Base-by-base conservation (phyloP, 352 stramenopile genomes). In the Phytophthora podocarpi region DNA sequence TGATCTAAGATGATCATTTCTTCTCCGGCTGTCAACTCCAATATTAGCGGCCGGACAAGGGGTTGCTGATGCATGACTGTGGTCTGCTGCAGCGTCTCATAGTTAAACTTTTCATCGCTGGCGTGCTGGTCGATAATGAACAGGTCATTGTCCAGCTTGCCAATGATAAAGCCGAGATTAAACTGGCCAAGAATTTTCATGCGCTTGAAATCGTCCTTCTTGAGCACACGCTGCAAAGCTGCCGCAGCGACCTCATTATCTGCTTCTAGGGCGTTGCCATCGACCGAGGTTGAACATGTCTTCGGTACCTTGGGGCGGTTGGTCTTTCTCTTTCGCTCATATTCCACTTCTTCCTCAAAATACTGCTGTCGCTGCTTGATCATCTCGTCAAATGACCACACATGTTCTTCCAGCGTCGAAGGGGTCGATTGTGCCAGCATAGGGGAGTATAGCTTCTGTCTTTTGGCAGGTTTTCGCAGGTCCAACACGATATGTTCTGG, bases 91-190 rank as follows among this genome's bases (percentile, higher is more conserved):
- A 91, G 54, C 20, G 67, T 87, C 63, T 91, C 82, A 43, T 82
- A 91, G 67, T 95, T 78, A 74, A 90, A 78, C 52, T 88, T 87
- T 73, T 99, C 97, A 72, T 99, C 98, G 54, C 97, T 98, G 5
- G 97, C 97, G 67, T 99, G 97, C 76, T 99, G 97, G 75, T 99
- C 97, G n/a, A 99, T 86, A 62, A 99, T 99, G 83, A 97, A 99
- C 15, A 99, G 65, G 54, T 99, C 89, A 47, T 91, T 77, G 47
- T 92, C 87, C 18, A 93, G 70, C 32, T 85, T 84, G 24, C 79
- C 91, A 28, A 99, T 93, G 37, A 99, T 98, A 64, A 99, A 99
- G 3, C 97, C 97, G 56, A 98, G 84, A 61, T 99, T 99, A 72
- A 99, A 99, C 53, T 99, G 97, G 3, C 97, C 96, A 39, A 99